These are phyloP conservation scores for Penicillium sp. DNA, from an alignment of 2,329 filamentous ascomycete genomes.

Conservation along the genomic window DNA sequence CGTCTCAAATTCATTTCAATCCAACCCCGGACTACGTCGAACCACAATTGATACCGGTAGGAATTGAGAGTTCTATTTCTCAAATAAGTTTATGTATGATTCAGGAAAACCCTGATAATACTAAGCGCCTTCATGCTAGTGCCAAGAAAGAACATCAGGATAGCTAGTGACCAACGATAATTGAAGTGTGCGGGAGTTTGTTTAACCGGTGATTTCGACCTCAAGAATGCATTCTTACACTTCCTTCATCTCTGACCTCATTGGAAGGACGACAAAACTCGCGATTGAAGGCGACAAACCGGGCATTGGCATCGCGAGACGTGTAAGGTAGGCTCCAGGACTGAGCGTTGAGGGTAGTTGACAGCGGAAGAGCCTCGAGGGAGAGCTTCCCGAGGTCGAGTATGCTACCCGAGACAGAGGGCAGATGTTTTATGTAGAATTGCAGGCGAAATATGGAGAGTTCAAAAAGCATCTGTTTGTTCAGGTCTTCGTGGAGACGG, in stretches of 20 bases:
- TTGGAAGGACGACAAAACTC: background rate
- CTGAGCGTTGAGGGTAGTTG: conserved; percentile 15
- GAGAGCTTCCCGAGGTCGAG: conserved; percentile 17
- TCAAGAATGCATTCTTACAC: conserved; percentile 3
- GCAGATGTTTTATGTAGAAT: conserved; percentile 17
- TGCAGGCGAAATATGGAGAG: conserved; percentile 11
- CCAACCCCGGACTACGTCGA: conserved; percentile 23
- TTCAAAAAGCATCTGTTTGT: conserved; percentile 10
- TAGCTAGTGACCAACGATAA: background rate
- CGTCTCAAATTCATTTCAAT: conserved; percentile 22
- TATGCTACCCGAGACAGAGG: conserved; percentile 32
- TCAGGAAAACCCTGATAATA: background rate
- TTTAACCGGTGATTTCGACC: background rate
- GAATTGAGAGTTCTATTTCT: background rate
- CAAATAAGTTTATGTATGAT: background rate
- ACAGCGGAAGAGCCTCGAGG: conserved; percentile 15
- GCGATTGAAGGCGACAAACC: conserved; percentile 9
- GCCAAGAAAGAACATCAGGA: background rate
- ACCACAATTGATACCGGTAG: background rate
- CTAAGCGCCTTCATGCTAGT: background rate
- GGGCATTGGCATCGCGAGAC: conserved; percentile 6
- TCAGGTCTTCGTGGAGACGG: background rate
- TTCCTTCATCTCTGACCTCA: background rate
- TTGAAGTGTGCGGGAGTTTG: conserved; percentile 13
- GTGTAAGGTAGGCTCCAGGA: conserved; percentile 17